These are phyloP conservation scores for Acer saccharum DNA, from an alignment of 345 rosid species.

Conservation along the genomic window DNA sequence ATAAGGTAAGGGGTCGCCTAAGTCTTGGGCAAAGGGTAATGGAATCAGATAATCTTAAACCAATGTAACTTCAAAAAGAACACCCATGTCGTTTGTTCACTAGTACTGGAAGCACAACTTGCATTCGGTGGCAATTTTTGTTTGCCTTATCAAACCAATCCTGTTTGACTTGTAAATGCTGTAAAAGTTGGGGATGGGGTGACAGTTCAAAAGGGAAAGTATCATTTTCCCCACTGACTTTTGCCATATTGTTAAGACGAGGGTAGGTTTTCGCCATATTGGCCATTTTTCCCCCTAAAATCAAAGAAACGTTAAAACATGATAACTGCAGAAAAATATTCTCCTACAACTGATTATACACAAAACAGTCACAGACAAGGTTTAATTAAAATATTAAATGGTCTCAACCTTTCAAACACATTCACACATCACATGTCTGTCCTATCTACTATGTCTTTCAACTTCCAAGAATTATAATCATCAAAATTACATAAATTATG, in stretches of 20 bases:
- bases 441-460: background rate
- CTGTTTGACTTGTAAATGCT: background rate
- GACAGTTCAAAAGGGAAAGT: background rate
- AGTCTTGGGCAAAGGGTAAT: background rate
- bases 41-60: background rate
- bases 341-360: background rate
- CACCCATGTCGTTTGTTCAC: background rate
- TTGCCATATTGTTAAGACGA: no score
- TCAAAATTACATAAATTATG: background rate
- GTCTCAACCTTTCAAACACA: background rate
- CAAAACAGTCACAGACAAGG: background rate
- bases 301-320: background rate
- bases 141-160: background rate
- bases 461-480: background rate
- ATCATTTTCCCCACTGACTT: no score
- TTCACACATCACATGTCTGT: background rate
- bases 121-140: background rate
- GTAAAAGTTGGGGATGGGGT: background rate
- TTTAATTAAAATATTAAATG: background rate
- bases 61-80: background rate
- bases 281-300: no score
- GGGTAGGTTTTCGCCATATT: no score
- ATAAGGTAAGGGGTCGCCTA: background rate
- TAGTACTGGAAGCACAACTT: background rate
- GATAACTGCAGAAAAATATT: background rate